These are phyloP conservation scores for Raddia distichophylla DNA, from an alignment of 176 grass and related monocot species.

Conservation along the genomic window DNA sequence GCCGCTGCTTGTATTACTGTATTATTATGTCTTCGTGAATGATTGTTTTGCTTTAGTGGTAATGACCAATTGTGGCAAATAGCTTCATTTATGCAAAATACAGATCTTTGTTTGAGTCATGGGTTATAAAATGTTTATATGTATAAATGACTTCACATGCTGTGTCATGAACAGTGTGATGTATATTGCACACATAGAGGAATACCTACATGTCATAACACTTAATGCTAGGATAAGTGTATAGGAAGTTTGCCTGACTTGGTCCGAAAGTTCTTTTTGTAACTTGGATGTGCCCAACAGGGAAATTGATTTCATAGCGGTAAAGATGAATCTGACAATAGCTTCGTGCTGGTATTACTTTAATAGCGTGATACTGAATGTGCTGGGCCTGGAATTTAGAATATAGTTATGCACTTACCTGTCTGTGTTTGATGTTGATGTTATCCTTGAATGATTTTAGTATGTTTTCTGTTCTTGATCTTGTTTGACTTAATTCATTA, in stretches of 20 bases:
- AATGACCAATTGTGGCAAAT: background rate
- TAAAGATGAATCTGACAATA: background rate
- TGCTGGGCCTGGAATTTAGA: background rate
- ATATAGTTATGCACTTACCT: background rate
- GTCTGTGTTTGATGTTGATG: background rate
- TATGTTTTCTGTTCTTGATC: background rate
- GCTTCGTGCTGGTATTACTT: conserved; percentile 1
- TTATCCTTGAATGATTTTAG: background rate
- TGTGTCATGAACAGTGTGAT: background rate
- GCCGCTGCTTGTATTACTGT: conserved; percentile 19
- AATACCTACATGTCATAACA: background rate
- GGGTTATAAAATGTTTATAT: background rate
- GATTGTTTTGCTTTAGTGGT: background rate
- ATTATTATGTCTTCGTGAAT: background rate
- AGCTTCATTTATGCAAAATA: background rate
- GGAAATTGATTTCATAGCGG: background rate
- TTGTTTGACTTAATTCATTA: background rate
- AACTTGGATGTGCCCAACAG: background rate
- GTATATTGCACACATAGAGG: background rate
- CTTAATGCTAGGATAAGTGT: background rate
- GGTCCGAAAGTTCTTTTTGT: background rate
- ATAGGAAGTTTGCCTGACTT: background rate
- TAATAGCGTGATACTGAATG: too few relatives aligned
- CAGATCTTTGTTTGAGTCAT: background rate
- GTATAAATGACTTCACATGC: background rate